These are phyloP conservation scores for Naganishia vaughanmartiniae DNA, from an alignment of 768 basidiomycete species.

Conservation along the genomic window DNA sequence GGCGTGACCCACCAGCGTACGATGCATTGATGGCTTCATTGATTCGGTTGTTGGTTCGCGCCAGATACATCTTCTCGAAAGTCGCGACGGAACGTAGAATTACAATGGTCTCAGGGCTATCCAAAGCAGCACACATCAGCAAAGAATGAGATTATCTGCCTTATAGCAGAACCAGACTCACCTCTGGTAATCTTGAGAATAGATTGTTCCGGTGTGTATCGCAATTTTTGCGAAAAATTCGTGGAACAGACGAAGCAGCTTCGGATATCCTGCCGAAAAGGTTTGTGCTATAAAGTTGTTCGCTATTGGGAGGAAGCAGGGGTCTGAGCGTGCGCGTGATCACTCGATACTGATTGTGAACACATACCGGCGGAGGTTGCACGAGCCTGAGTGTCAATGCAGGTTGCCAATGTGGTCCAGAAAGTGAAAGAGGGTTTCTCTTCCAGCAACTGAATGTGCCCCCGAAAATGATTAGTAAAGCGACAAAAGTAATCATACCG, in stretches of 20 bases:
- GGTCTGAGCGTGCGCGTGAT: neutral
- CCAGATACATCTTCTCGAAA: conserved; percentile 84
- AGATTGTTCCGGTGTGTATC: conserved; percentile 91
- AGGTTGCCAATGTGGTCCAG: conserved; percentile 76
- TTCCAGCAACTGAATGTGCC: conserved; percentile 57
- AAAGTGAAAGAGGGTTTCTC: conserved; percentile 87
- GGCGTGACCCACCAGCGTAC: conserved; percentile 67
- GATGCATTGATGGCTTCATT: conserved; percentile 78
- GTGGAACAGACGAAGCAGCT: conserved; percentile 84
- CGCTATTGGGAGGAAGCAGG: conserved; percentile 55
- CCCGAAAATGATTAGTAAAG: neutral
- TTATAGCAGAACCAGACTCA: conserved; percentile 44
- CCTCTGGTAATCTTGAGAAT: conserved; percentile 81
- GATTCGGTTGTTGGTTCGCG: conserved; percentile 75
- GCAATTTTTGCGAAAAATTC: conserved; percentile 95
- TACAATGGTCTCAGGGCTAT: conserved; percentile 85
- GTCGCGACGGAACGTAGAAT: conserved; percentile 76
- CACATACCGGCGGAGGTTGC: conserved; percentile 73
- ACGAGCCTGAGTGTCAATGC: conserved; percentile 76
- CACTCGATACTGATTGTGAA: neutral
- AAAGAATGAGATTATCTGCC: neutral
- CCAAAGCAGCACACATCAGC: conserved; percentile 14
- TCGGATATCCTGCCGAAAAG: conserved; percentile 78
- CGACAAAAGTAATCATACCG: neutral
- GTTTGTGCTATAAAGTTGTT: conserved; percentile 90